These are phyloP conservation scores for Ramalina intermedia DNA, from an alignment of 495 filamentous ascomycete genomes.

Conservation along the genomic window DNA sequence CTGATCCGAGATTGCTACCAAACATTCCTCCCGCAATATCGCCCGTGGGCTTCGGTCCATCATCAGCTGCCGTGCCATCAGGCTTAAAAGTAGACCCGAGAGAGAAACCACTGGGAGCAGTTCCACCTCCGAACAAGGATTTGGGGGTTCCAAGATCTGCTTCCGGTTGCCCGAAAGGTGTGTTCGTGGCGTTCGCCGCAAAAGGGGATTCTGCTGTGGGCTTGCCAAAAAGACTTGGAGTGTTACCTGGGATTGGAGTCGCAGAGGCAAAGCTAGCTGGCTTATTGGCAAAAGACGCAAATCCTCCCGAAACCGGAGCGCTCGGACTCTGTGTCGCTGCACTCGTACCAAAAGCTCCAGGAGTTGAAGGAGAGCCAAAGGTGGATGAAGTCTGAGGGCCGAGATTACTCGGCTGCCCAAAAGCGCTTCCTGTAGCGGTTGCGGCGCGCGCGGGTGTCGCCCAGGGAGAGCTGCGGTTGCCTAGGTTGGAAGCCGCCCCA, in stretches of 20 bases:
- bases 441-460: conserved; percentile 16
- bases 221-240: conserved; percentile 16
- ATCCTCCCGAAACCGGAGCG: conserved; percentile 29
- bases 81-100: conserved; percentile 70
- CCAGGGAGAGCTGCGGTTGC: conserved; percentile 29
- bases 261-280: conserved; percentile 42
- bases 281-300: conserved; percentile 41
- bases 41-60: conserved; percentile 35
- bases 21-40: conserved; percentile 34
- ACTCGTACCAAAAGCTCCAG: conserved; percentile 1
- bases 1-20: conserved; percentile 31
- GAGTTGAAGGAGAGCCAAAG: conserved; percentile 11
- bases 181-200: conserved; percentile 22
- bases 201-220: conserved; percentile 14
- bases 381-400: conserved; percentile 7
- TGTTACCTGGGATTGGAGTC: conserved; percentile 11
- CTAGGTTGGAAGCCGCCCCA: conserved; percentile 30
- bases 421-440: conserved; percentile 11
- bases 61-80: conserved; percentile 50
- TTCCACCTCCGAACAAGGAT: conserved; percentile 35
- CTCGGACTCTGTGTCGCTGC: neutral
- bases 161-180: conserved; percentile 24
- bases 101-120: conserved; percentile 40
- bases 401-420: conserved; percentile 21
- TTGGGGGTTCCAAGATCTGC: conserved; percentile 23